Percentiles rank a stretch among this genome's conserved stretches.
Conservation (phyloP, 306 rosid genomes). For the Quercus cerris region DNA sequence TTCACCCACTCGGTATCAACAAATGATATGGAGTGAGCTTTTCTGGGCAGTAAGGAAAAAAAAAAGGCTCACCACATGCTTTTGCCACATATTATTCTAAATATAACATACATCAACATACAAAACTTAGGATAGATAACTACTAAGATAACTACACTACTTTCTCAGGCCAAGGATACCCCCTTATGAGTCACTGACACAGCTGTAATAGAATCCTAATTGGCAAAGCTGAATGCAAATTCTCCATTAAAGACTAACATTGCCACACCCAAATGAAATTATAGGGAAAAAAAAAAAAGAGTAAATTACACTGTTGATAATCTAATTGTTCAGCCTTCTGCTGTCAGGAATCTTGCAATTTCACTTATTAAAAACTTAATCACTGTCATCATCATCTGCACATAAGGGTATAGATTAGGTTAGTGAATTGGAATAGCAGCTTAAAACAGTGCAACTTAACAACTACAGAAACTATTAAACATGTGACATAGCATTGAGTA, state of each 20-base stretch:
- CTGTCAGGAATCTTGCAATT: slow-evolving; percentile 10
- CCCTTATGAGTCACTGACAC: background rate
- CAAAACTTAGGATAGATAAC: background rate
- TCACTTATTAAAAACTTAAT: slow-evolving; percentile 23
- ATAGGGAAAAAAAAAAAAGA: background rate
- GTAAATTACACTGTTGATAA: slow-evolving; percentile 20
- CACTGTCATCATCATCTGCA: slow-evolving; percentile 74
- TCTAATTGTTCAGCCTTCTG: slow-evolving; percentile 17
- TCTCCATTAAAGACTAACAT: background rate
- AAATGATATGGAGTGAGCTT: background rate
- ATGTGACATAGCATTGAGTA: background rate
- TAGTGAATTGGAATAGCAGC: background rate
- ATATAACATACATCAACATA: background rate
- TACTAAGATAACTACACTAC: background rate
- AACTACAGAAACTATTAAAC: background rate
- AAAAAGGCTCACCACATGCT: background rate
- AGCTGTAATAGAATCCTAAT: background rate
- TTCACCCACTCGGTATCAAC: background rate
- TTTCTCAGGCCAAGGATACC: background rate
- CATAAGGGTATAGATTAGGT: background rate
- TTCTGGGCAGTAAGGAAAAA: background rate
- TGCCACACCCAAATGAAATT: background rate
- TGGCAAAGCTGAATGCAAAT: background rate
- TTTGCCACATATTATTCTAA: background rate
- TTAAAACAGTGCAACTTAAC: background rate